A percentile compares a stretch with the other conserved stretches of the same genome.
Conservation (phyloP, 495 filamentous ascomycete species). For the Apiosordaria backusii region DNA sequence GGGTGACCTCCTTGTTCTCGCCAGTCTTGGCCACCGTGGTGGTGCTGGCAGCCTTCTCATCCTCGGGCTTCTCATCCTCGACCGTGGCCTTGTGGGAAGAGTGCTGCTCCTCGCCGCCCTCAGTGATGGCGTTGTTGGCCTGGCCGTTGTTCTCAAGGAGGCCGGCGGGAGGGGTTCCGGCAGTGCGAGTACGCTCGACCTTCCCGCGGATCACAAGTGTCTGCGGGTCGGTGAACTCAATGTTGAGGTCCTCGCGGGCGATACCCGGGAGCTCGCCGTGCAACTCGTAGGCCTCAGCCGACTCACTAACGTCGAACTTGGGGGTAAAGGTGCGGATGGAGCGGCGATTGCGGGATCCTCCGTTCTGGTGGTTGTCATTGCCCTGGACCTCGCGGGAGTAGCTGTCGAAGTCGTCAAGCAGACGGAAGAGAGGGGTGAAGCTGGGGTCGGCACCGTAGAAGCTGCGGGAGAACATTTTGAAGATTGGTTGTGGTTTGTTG, state of each 20-base stretch:
- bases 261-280: constrained; percentile 85
- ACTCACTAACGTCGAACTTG: constrained; percentile 75
- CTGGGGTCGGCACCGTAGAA: constrained; percentile 47
- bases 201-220: constrained; percentile 71
- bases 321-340: constrained; percentile 19
- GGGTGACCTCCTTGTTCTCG: neutral
- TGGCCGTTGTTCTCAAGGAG: constrained; percentile 27
- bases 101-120: constrained; percentile 19
- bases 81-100: constrained; percentile 19
- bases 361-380: constrained; percentile 25
- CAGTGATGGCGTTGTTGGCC: constrained; percentile 10
- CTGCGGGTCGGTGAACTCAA: constrained; percentile 78
- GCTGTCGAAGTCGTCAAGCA: constrained; percentile 70
- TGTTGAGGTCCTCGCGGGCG: constrained; percentile 68
- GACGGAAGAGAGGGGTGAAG: constrained; percentile 65
- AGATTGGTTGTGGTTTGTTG: constrained; percentile 7
- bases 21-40: constrained; percentile 12
- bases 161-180: constrained; percentile 41
- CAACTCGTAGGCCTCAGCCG: constrained; percentile 63
- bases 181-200: constrained; percentile 54
- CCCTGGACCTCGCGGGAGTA: constrained; percentile 38
- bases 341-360: constrained; percentile 21
- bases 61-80: constrained; percentile 26
- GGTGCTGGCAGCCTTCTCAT: neutral
- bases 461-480: constrained; percentile 60